phyloP scores from a whole-genome alignment of 2,329 filamentous ascomycete genomes.

The Aspergillus sp. region DNA sequence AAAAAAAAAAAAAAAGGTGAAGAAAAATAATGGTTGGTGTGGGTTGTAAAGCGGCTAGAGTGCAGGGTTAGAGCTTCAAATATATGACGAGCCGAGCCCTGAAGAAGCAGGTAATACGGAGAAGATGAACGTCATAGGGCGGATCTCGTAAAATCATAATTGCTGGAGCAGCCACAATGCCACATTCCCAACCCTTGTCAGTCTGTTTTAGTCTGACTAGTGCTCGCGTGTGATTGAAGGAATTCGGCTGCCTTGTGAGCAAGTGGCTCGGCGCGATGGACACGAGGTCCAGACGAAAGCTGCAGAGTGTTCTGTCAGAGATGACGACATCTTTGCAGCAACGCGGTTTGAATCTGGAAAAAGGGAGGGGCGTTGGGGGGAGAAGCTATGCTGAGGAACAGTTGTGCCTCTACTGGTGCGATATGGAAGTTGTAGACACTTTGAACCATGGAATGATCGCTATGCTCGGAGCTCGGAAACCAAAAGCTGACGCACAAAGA shows the following conservation, averaged over 20 bases:
- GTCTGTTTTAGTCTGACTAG: conserved; percentile 1
- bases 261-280: conserved; percentile 17
- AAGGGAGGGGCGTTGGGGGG: too few species aligned
- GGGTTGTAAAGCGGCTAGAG: not conserved
- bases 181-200: not conserved
- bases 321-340: not conserved
- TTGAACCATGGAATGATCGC: not conserved
- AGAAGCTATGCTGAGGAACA: not conserved
- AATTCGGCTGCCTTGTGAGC: conserved; percentile 17
- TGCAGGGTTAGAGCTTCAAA: conserved; percentile 9
- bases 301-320: not conserved
- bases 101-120: not conserved
- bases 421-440: too few species aligned
- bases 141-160: conserved; percentile 3
- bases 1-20: not conserved
- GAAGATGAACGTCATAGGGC: conserved; percentile 8
- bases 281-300: conserved; percentile 2
- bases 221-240: conserved; percentile 11
- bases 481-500: too few species aligned
- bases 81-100: conserved; percentile 1
- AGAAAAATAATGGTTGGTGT: not conserved
- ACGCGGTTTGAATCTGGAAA: not conserved
- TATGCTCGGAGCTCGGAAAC: not conserved
- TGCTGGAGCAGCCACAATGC: not conserved
- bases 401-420: not conserved